Conservation (phyloP, 1,284 basidiomycete genomes). For the Tausonia pullulans region DNA sequence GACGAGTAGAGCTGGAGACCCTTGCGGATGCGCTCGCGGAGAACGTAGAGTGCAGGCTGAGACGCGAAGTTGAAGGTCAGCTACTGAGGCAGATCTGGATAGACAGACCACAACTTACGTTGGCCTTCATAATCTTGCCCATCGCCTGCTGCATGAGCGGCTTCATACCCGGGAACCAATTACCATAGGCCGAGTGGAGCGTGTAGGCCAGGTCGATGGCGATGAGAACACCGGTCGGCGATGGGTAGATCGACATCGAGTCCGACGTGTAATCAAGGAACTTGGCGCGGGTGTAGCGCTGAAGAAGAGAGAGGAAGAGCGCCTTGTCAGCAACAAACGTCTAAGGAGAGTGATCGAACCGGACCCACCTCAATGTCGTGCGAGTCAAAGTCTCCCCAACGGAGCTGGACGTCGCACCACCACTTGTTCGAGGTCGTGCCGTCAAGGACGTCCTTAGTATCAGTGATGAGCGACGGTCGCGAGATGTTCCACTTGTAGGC, state of each 20-base stretch:
- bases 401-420: slow-evolving; percentile 96
- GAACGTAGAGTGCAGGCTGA: slow-evolving; percentile 83
- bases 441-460: slow-evolving; percentile 91
- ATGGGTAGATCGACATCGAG: slow-evolving; percentile 96
- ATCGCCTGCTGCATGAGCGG: slow-evolving; percentile 97
- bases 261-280: slow-evolving; percentile 76
- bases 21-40: slow-evolving; percentile 97
- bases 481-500: slow-evolving; percentile 98
- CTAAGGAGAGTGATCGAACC: not conserved
- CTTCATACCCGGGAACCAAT: slow-evolving; percentile 99
- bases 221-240: slow-evolving; percentile 95
- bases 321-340: not conserved
- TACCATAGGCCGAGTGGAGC: slow-evolving; percentile 96
- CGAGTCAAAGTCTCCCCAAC: slow-evolving; percentile 99
- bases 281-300: slow-evolving; percentile 88
- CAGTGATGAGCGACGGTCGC: slow-evolving; percentile 87
- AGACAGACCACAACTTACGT: slow-evolving; percentile 31
- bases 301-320: not conserved
- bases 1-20: slow-evolving; percentile 97
- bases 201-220: slow-evolving; percentile 98
- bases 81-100: not conserved
- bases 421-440: slow-evolving; percentile 97
- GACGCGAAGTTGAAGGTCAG: not conserved
- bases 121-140: slow-evolving; percentile 99
- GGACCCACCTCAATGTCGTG: slow-evolving; percentile 69